phyloP scores from a whole-genome alignment of 441 rosid species.

The Erodium texanum region DNA sequence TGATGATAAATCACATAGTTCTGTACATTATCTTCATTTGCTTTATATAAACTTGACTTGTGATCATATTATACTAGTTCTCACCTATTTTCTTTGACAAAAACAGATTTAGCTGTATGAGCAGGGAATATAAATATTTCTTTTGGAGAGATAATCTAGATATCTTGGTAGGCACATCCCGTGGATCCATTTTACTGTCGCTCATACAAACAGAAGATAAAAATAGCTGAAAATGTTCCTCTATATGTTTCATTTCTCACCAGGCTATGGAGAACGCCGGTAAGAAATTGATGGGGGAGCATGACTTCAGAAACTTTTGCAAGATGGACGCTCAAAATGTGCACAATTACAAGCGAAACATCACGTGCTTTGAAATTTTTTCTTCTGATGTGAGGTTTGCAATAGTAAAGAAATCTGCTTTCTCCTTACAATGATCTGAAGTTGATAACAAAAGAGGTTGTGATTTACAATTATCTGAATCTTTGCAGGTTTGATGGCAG shows the following conservation, averaged over 20 bases:
- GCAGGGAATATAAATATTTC: conserved; percentile 72
- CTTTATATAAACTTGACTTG: background rate
- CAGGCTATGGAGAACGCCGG: conserved; percentile 81
- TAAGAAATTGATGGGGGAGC: conserved; percentile 73
- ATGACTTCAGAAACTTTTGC: conserved; percentile 87
- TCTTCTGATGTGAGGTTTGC: conserved; percentile 60
- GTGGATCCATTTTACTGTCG: conserved; percentile 7
- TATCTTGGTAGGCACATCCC: conserved; percentile 38
- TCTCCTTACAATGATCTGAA: background rate
- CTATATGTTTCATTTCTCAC: conserved; percentile 16
- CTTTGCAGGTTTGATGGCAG: conserved; percentile 48
- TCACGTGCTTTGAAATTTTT: conserved; percentile 51
- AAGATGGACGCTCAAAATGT: conserved; percentile 93
- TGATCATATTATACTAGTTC: conserved; percentile 1
- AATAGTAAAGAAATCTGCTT: conserved; percentile 9
- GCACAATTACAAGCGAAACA: conserved; percentile 54
- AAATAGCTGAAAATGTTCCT: conserved; percentile 6
- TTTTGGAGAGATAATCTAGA: conserved; percentile 68
- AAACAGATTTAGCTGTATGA: conserved; percentile 75
- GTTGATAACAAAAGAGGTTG: background rate
- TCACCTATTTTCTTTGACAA: conserved; percentile 9
- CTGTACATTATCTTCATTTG: background rate
- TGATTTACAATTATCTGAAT: conserved; percentile 7
- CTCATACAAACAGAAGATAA: conserved; percentile 5
- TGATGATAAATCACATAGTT: conserved; percentile 2